Evolutionary conservation across 192 early-diverging fungal species (phyloP).

Genomic region (Backusella luteola): DNA sequence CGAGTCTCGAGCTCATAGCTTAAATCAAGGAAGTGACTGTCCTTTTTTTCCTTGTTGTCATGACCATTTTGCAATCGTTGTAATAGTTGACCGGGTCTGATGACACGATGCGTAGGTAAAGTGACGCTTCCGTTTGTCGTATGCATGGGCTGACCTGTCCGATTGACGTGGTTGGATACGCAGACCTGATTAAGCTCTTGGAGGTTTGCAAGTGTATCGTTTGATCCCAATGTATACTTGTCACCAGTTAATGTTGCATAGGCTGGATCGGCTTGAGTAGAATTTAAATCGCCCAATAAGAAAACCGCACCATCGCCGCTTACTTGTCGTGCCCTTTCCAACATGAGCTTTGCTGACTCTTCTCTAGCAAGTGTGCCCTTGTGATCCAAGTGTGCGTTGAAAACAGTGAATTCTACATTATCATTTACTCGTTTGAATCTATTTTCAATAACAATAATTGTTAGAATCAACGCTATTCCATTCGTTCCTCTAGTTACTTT

Average conservation of each 20-base stretch:
- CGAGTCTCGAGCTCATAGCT: slow-evolving; percentile 30
- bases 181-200: background rate
- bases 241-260: slow-evolving; percentile 28
- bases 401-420: slow-evolving; percentile 12
- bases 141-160: slow-evolving; percentile 9
- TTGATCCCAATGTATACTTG: background rate
- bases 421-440: slow-evolving; percentile 20
- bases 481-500: slow-evolving; percentile 13
- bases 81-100: slow-evolving; percentile 1
- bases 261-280: slow-evolving; percentile 18
- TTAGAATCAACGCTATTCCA: background rate
- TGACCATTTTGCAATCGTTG: background rate
- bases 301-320: background rate
- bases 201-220: slow-evolving; percentile 16
- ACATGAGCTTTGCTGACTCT: slow-evolving; percentile 25
- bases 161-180: background rate
- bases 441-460: background rate
- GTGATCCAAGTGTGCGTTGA: slow-evolving; percentile 41
- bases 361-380: slow-evolving; percentile 13
- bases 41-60: background rate
- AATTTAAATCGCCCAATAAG: slow-evolving; percentile 37
- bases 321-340: slow-evolving; percentile 10
- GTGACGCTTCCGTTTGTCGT: slow-evolving; percentile 9
- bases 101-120: slow-evolving; percentile 24
- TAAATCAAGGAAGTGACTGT: slow-evolving; percentile 22